Base-by-base conservation (phyloP, 2,329 filamentous ascomycete species). In the Xylaria sp. region DNA sequence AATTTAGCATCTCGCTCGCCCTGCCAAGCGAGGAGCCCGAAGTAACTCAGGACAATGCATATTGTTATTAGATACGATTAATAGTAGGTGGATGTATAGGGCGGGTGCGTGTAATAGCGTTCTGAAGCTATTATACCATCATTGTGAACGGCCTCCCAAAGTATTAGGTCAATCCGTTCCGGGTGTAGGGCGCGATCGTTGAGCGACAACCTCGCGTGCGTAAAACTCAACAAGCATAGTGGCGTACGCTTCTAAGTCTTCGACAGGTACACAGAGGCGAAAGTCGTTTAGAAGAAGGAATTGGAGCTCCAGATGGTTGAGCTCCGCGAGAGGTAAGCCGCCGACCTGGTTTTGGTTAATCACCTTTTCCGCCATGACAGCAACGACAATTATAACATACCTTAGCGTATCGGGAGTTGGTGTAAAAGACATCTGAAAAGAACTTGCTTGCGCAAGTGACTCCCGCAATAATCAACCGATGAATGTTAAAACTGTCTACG, bases 141-240 rank as follows among this genome's bases (percentile, higher is more conserved):
- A 32, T 55, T 45, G 24, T 62, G 30, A 51, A 34, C 42, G n/a
- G 21, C 24, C 57, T 6, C 57, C 36, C 11, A 24, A 12, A 51
- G 19, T 59, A 55, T 65, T 65, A 36, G 62, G 54, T 53, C 65
- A 65, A 48, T 73, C 67, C 4, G 64, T 32, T 24, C 58, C 67
- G 14, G 67, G 24, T 4, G 70, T 55, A n/a, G 73, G 72, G 8
- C 71, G 73, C 27, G 73, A 72, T 24, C 77, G 76, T 65, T 81
- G 81, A 5, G 79, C 80, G 30, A 97, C 88, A 17, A 98, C 91
- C 79, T 99, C 96, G 62, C 95, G 87, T 0, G 94, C 95, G 77
- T 98, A 99, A 77, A 98, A 99, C 77, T 98, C 95, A 17, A 99
- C 96, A 12, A 99, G 85, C 95, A 98, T 98, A 0, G 96, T 99